Conservation (phyloP, 2,329 filamentous ascomycete genomes). For the Apiospora rasikravindrae region DNA sequence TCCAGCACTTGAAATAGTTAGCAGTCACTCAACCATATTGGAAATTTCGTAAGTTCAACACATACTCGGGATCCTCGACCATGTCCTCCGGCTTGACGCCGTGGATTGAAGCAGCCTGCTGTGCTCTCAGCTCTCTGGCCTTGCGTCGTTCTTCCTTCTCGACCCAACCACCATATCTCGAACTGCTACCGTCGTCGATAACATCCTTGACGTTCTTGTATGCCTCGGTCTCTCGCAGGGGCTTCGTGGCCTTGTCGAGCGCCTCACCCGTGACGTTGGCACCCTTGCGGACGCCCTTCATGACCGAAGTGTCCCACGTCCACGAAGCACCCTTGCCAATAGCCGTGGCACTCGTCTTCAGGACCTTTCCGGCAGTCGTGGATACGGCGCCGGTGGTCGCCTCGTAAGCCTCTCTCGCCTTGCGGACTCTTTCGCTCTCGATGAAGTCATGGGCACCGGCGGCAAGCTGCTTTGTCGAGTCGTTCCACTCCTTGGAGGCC, state of each 20-base stretch:
- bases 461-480: conserved; percentile 93
- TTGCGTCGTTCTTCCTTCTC: conserved; percentile 93
- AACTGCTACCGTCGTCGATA: conserved; percentile 96
- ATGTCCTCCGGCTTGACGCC: conserved; percentile 63
- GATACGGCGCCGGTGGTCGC: conserved; percentile 84
- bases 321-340: conserved; percentile 91
- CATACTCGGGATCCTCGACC: conserved; percentile 88
- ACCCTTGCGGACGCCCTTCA: conserved; percentile 88
- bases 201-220: conserved; percentile 95
- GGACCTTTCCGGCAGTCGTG: conserved; percentile 75
- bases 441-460: conserved; percentile 89
- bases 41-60: conserved; percentile 30
- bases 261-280: conserved; percentile 85
- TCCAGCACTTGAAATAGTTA: conserved; percentile 69
- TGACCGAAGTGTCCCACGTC: conserved; percentile 95
- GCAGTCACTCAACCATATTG: conserved; percentile 22
- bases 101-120: conserved; percentile 55
- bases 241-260: conserved; percentile 92
- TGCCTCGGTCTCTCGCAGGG: conserved; percentile 91
- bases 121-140: conserved; percentile 75
- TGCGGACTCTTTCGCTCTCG: conserved; percentile 89
- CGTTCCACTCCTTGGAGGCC: conserved; percentile 98
- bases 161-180: conserved; percentile 93
- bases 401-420: conserved; percentile 84
- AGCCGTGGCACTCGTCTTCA: conserved; percentile 84